These are phyloP conservation scores for Nannizzia gypsea DNA, from an alignment of 2,329 filamentous ascomycete genomes.

Conservation along the genomic window DNA sequence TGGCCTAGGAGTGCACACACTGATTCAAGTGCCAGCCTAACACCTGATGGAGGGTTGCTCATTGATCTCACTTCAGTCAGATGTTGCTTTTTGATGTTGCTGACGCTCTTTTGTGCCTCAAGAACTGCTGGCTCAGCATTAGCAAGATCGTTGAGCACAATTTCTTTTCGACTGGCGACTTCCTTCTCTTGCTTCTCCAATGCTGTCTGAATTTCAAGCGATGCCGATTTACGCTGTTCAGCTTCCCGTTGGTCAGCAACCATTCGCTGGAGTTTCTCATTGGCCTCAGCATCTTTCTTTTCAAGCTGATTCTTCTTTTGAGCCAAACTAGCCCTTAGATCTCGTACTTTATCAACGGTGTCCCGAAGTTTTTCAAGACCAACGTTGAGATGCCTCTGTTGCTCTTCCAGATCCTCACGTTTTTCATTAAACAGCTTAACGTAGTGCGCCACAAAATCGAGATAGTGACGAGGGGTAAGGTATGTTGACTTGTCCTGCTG, in stretches of 20 bases:
- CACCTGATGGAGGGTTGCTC: conserved; percentile 81
- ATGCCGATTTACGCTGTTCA: conserved; percentile 77
- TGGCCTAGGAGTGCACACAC: conserved; percentile 91
- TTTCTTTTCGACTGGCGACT: conserved; percentile 68
- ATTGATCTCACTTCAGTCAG: conserved; percentile 96
- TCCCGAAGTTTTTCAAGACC: conserved; percentile 94
- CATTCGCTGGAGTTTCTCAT: conserved; percentile 96
- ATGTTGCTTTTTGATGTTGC: conserved; percentile 96
- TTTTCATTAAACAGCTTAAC: conserved; percentile 97
- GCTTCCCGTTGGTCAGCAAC: conserved; percentile 90
- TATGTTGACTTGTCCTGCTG: conserved; percentile 89
- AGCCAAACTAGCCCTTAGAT: conserved; percentile 77
- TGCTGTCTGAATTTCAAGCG: conserved; percentile 75
- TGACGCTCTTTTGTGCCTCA: conserved; percentile 90
- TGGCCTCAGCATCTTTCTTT: conserved; percentile 86
- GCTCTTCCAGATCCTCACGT: conserved; percentile 93
- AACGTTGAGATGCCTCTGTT: conserved; percentile 95
- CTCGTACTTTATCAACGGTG: conserved; percentile 92
- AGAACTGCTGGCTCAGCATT: conserved; percentile 85
- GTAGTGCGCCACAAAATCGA: conserved; percentile 97
- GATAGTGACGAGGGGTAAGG: conserved; percentile 89
- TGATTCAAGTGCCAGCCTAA: conserved; percentile 85
- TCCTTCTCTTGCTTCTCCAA: conserved; percentile 83
- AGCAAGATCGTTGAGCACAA: conserved; percentile 78
- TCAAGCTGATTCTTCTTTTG: conserved; percentile 91